phyloP scores from a whole-genome alignment of 768 basidiomycete species.

The Kwoniella pini region DNA sequence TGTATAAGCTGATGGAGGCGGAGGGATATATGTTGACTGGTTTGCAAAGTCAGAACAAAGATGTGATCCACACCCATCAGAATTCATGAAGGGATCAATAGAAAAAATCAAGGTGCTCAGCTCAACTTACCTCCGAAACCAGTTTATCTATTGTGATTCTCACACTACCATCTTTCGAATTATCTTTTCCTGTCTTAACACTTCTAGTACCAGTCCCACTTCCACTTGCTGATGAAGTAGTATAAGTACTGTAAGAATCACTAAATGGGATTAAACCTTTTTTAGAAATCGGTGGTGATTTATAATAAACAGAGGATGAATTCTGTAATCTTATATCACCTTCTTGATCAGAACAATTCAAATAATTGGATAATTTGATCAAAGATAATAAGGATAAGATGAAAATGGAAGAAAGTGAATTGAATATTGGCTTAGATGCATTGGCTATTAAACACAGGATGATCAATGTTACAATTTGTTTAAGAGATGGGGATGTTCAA shows the following conservation, averaged over 20 bases:
- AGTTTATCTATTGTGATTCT: background rate
- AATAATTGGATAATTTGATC: too few relatives aligned
- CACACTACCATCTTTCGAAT: background rate
- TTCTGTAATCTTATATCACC: background rate
- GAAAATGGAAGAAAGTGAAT: background rate
- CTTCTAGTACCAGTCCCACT: background rate
- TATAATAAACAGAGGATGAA: constrained; percentile 4
- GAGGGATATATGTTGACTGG: background rate
- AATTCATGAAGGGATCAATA: too few relatives aligned
- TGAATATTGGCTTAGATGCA: background rate
- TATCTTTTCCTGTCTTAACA: background rate
- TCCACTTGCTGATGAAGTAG: background rate
- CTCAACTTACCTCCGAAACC: constrained; percentile 3
- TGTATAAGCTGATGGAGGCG: constrained; percentile 8
- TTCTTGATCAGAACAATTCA: background rate
- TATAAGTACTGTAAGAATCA: background rate
- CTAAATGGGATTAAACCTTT: background rate
- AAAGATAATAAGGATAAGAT: background rate
- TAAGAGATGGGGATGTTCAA: too few relatives aligned
- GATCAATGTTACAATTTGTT: too few relatives aligned
- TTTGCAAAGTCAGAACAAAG: background rate
- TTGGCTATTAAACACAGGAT: background rate
- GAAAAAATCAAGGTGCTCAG: too few relatives aligned
- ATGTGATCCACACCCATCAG: too few relatives aligned
- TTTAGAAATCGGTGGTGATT: background rate